phyloP scores from a whole-genome alignment of 139 green algal genomes.

The Picochlorum sp. region DNA sequence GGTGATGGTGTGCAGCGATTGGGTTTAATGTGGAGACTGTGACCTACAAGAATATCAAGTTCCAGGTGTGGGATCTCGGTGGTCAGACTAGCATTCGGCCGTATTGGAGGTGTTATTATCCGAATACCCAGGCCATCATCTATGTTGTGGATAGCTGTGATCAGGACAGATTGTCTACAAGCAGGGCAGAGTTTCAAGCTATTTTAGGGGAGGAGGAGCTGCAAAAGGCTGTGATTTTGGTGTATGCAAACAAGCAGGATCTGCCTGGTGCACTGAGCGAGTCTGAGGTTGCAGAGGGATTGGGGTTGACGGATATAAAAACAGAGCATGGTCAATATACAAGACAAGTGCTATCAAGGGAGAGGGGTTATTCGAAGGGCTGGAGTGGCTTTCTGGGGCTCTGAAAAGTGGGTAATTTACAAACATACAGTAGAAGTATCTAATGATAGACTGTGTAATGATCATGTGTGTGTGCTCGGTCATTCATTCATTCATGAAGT shows the following conservation, averaged over 20 bases:
- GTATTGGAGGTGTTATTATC: constrained; percentile 99
- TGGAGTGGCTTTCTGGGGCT: constrained; percentile 83
- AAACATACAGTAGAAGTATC: background rate
- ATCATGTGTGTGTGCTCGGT: background rate
- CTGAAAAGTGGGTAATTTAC: constrained; percentile 32
- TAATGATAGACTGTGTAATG: constrained; percentile 5
- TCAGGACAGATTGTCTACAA: constrained; percentile 80
- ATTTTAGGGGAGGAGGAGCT: constrained; percentile 98
- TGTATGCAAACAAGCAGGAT: constrained; percentile 99
- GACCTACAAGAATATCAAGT: constrained; percentile 99
- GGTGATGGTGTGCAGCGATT: constrained; percentile 67
- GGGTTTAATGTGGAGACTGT: constrained; percentile 99
- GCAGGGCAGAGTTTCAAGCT: constrained; percentile 84
- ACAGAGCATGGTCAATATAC: constrained; percentile 90
- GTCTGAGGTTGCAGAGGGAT: constrained; percentile 80
- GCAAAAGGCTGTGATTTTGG: constrained; percentile 81
- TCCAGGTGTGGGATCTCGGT: constrained; percentile 77
- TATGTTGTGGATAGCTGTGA: constrained; percentile 98
- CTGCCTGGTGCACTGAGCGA: constrained; percentile 85
- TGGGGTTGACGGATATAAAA: constrained; percentile 89
- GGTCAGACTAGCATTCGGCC: constrained; percentile 91
- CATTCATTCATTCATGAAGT: constrained; percentile 4
- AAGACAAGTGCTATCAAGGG: constrained; percentile 94
- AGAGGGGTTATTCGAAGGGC: constrained; percentile 90
- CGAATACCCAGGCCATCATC: constrained; percentile 88